Evolutionary conservation across 1,284 basidiomycete species (phyloP).

Genomic region (Rhodotorula sp.): DNA sequence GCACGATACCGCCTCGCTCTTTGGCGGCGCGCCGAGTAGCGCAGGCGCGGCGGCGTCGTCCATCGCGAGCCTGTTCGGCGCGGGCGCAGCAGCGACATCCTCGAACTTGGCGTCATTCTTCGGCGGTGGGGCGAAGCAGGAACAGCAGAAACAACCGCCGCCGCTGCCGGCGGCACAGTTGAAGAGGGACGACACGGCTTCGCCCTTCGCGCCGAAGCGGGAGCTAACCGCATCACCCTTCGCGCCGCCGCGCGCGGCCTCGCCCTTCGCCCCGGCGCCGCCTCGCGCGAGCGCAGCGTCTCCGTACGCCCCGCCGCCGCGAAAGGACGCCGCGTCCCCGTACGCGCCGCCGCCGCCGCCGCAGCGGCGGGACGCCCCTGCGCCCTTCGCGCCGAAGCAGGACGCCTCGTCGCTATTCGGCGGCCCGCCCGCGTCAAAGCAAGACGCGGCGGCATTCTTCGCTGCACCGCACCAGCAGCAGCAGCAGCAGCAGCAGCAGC

Average conservation of each 20-base stretch:
- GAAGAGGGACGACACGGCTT: background rate
- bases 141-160: background rate
- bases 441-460: conserved; percentile 1
- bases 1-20: background rate
- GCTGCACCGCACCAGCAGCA: background rate
- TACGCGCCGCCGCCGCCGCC: no score
- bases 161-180: no score
- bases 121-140: background rate
- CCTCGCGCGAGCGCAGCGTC: background rate
- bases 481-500: background rate
- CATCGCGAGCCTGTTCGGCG: conserved; percentile 4
- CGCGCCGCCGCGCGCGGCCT: background rate
- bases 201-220: background rate
- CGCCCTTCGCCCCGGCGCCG: background rate
- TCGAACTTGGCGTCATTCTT: background rate
- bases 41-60: background rate
- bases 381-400: background rate
- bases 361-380: background rate
- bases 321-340: no score
- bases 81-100: background rate
- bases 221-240: background rate
- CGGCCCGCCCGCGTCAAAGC: background rate
- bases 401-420: background rate
- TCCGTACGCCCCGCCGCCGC: background rate
- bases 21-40: background rate